Evolutionary conservation across 306 rosid species (phyloP).

Genomic region (Cicer judaicum): DNA sequence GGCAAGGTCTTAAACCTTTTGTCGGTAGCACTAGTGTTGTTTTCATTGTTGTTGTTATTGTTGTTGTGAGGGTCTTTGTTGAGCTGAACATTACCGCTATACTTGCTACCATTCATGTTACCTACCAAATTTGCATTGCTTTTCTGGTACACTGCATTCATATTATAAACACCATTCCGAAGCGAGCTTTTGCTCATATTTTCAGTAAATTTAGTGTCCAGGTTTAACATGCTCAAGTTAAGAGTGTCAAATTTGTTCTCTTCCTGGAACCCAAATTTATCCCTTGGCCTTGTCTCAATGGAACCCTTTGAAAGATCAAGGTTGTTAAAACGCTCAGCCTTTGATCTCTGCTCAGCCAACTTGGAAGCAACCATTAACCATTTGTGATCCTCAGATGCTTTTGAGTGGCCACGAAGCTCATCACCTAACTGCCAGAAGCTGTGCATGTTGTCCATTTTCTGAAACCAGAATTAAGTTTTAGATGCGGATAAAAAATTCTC

Average conservation of each 20-base stretch:
- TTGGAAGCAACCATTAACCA: conserved; percentile 93
- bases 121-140: conserved; percentile 62
- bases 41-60: conserved; percentile 58
- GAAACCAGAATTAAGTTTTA: conserved; percentile 46
- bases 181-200: conserved; percentile 64
- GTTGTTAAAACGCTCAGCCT: conserved; percentile 91
- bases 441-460: conserved; percentile 71
- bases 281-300: conserved; percentile 72
- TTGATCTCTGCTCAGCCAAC: conserved; percentile 90
- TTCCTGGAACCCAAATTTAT: conserved; percentile 86
- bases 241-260: conserved; percentile 88
- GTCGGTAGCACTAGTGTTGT: conserved; percentile 61
- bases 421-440: conserved; percentile 98
- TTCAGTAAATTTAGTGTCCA: conserved; percentile 75
- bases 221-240: conserved; percentile 76
- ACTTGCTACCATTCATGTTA: conserved; percentile 70
- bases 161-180: conserved; percentile 66
- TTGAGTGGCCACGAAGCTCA: conserved; percentile 95
- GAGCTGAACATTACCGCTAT: conserved; percentile 58
- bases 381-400: conserved; percentile 90
- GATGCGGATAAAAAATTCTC: conserved; percentile 24
- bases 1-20: conserved; percentile 99
- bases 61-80: conserved; percentile 68
- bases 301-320: conserved; percentile 86
- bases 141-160: conserved; percentile 80